Conservation (phyloP, 306 rosid species). For the Rosa persica region DNA sequence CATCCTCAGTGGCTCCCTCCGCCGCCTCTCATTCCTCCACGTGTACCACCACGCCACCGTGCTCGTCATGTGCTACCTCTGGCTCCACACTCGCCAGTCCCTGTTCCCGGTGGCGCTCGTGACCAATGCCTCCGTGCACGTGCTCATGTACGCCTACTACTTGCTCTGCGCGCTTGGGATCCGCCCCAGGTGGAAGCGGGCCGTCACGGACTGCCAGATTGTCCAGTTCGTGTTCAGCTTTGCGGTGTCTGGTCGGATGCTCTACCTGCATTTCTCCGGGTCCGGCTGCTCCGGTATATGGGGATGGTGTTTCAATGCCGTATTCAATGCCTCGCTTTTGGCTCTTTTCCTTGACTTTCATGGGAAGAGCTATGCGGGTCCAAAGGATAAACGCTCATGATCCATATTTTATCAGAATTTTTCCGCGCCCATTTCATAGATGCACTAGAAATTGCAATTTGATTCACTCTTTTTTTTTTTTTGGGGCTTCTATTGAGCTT, state of each 20-base stretch:
- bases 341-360: slow-evolving; percentile 68
- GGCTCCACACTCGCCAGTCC: slow-evolving; percentile 66
- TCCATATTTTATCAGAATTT: no score
- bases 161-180: slow-evolving; percentile 48
- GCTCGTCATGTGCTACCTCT: slow-evolving; percentile 60
- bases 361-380: slow-evolving; percentile 48
- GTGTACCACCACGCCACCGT: slow-evolving; percentile 85
- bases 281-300: slow-evolving; percentile 60
- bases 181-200: slow-evolving; percentile 71
- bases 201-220: slow-evolving; percentile 71
- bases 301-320: slow-evolving; percentile 80
- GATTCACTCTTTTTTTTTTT: neutral
- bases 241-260: slow-evolving; percentile 50
- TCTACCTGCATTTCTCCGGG: slow-evolving; percentile 46
- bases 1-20: slow-evolving; percentile 48
- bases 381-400: slow-evolving; percentile 8
- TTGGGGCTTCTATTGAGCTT: neutral
- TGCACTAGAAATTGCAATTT: neutral
- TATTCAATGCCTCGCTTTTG: slow-evolving; percentile 64
- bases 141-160: slow-evolving; percentile 76
- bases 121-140: slow-evolving; percentile 71
- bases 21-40: slow-evolving; percentile 83
- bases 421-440: no score
- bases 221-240: slow-evolving; percentile 70
- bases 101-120: slow-evolving; percentile 64